Percentiles rank a stretch among this genome's conserved stretches.
Evolutionary conservation across 345 rosid genomes (phyloP).

Genomic region (Schrenkiella parvula): DNA sequence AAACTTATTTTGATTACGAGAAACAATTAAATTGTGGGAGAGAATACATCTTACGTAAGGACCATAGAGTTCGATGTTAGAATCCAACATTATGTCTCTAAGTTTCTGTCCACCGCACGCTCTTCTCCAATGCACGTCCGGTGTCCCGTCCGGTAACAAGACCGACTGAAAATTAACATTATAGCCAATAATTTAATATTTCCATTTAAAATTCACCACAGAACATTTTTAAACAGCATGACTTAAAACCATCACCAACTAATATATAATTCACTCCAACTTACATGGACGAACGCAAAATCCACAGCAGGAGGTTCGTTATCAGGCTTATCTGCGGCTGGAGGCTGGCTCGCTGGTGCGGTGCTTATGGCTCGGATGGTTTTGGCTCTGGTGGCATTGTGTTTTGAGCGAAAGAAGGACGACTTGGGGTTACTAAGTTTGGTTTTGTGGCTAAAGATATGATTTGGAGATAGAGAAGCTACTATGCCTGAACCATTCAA

Average conservation of each 20-base stretch:
- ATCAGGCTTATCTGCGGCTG: conserved; percentile 27
- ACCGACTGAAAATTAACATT: conserved; percentile 52
- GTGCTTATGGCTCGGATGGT: conserved; percentile 50
- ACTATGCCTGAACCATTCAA: conserved; percentile 44
- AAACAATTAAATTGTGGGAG: background rate
- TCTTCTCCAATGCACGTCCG: conserved; percentile 71
- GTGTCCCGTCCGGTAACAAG: conserved; percentile 83
- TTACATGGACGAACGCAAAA: conserved; percentile 85
- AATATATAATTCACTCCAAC: too few relatives aligned
- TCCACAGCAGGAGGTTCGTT: conserved; percentile 57
- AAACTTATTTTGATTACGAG: background rate
- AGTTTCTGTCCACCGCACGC: conserved; percentile 83
- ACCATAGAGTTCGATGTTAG: conserved; percentile 79
- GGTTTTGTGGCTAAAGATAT: conserved; percentile 21
- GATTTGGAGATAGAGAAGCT: conserved; percentile 38
- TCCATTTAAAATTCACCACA: too few relatives aligned
- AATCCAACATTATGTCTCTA: conserved; percentile 84
- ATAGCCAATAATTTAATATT: too few relatives aligned
- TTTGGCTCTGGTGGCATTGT: conserved; percentile 23
- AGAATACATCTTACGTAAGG: conserved; percentile 59
- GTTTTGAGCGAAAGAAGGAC: conserved; percentile 24
- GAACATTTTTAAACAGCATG: too few relatives aligned
- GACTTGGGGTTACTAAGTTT: conserved; percentile 15
- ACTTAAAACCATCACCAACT: too few relatives aligned
- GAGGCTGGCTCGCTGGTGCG: conserved; percentile 38